Conservation (phyloP, 257 asterid genomes). For the Capsicum chinense region DNA sequence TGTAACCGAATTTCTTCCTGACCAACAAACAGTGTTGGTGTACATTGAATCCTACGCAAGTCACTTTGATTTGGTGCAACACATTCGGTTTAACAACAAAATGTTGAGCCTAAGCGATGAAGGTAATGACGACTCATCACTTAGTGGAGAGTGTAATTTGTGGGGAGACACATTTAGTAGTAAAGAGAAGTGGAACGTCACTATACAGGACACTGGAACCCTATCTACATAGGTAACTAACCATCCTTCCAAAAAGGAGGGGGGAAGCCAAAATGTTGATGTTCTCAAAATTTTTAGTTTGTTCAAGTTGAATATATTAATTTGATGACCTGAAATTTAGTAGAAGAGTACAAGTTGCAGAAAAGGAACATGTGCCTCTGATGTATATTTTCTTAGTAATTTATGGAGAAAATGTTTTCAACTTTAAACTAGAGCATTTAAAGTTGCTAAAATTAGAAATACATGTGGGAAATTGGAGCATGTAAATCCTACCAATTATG, state of each 20-base stretch:
- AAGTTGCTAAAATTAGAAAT: not conserved
- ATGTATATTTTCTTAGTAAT: too few species aligned
- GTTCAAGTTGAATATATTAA: not conserved
- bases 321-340: not conserved
- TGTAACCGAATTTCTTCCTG: slow-evolving; percentile 41
- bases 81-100: slow-evolving; percentile 45
- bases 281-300: too few species aligned
- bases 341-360: too few species aligned
- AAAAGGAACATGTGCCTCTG: too few species aligned
- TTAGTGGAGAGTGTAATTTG: slow-evolving; percentile 33
- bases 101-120: slow-evolving; percentile 39
- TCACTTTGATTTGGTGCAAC: slow-evolving; percentile 42
- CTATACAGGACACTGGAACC: slow-evolving; percentile 34
- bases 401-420: not conserved
- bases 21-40: slow-evolving; percentile 34
- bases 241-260: not conserved
- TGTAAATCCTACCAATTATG: not conserved
- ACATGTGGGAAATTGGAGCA: too few species aligned
- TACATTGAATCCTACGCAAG: slow-evolving; percentile 49
- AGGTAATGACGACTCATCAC: slow-evolving; percentile 20
- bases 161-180: not conserved
- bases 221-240: slow-evolving; percentile 30
- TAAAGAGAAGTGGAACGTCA: slow-evolving; percentile 45
- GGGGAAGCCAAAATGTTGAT: not conserved
- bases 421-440: not conserved